phyloP scores from a whole-genome alignment of 208 protist species.

The Wallacemonas sp. region DNA sequence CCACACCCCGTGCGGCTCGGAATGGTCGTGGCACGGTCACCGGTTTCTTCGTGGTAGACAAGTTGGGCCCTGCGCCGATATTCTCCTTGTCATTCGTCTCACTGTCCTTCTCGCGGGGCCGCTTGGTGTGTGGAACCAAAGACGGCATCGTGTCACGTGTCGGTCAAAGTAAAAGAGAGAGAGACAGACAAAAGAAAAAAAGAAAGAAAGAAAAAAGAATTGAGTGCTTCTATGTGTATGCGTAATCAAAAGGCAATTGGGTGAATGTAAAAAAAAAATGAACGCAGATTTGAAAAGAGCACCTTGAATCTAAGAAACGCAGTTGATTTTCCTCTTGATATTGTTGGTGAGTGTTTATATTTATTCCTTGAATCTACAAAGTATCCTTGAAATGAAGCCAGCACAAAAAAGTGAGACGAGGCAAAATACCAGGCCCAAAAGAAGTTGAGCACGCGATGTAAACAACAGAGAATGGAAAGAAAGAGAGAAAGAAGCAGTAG shows the following conservation, averaged over 20 bases:
- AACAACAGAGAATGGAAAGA: background rate
- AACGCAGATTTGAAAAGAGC: no score
- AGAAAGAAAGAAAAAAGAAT: slow-evolving; percentile 12
- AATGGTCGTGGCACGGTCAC: slow-evolving; percentile 5
- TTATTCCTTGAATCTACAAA: no score
- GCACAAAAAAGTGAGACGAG: no score
- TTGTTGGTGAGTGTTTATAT: no score
- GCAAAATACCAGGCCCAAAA: no score
- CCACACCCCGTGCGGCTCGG: slow-evolving; percentile 1
- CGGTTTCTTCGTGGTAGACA: background rate
- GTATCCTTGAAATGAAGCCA: no score
- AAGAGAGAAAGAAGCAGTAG: background rate
- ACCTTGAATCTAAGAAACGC: no score
- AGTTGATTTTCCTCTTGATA: no score
- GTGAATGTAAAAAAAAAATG: background rate
- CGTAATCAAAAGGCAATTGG: no score
- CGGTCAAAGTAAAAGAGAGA: background rate
- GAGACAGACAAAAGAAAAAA: slow-evolving; percentile 21
- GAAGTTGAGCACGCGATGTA: no score
- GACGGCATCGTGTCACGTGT: background rate
- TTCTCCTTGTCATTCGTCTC: background rate
- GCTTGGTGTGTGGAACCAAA: slow-evolving; percentile 1
- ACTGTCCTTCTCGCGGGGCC: background rate
- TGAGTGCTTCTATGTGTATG: no score
- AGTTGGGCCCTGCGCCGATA: background rate